A percentile compares a stretch with the other conserved stretches of the same genome.
These are phyloP conservation scores for Scheffersomyces insectosa DNA, from an alignment of 1,139 yeast species.

Conservation along the genomic window DNA sequence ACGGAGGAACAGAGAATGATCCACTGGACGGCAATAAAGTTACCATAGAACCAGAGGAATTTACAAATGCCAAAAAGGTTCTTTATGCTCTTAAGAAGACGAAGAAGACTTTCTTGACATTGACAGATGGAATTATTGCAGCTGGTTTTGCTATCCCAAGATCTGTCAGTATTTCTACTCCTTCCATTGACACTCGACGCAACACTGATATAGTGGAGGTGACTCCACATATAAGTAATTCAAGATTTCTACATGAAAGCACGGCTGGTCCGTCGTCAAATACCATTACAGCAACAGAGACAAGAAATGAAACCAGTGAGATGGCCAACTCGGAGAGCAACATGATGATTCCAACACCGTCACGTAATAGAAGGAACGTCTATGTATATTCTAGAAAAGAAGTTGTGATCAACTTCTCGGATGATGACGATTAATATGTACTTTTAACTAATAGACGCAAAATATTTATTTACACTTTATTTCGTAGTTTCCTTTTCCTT, in stretches of 20 bases:
- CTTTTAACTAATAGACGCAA: background rate
- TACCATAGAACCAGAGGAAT: background rate
- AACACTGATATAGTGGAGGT: slow-evolving; percentile 14
- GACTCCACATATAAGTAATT: background rate
- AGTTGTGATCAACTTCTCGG: slow-evolving; percentile 37
- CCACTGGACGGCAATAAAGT: background rate
- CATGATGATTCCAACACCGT: background rate
- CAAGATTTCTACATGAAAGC: background rate
- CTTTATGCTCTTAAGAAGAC: slow-evolving; percentile 24
- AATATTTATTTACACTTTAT: background rate
- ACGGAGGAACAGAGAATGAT: slow-evolving; percentile 12
- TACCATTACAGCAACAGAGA: slow-evolving; percentile 1
- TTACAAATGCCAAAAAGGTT: slow-evolving; percentile 3
- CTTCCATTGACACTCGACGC: slow-evolving; percentile 12
- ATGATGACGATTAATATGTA: slow-evolving; percentile 9
- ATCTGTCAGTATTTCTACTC: slow-evolving; percentile 45
- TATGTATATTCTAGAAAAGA: slow-evolving; percentile 59
- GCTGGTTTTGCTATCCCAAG: slow-evolving; percentile 62
- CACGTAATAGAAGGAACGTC: slow-evolving; percentile 39
- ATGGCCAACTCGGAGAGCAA: background rate
- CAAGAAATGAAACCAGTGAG: background rate
- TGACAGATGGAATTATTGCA: slow-evolving; percentile 59
- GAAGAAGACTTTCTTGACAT: slow-evolving; percentile 37
- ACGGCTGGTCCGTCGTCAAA: background rate
- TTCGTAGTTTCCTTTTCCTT: background rate